These are phyloP conservation scores for Gamsiella multidivaricata DNA, from an alignment of 192 early-diverging fungal genomes.

Conservation along the genomic window DNA sequence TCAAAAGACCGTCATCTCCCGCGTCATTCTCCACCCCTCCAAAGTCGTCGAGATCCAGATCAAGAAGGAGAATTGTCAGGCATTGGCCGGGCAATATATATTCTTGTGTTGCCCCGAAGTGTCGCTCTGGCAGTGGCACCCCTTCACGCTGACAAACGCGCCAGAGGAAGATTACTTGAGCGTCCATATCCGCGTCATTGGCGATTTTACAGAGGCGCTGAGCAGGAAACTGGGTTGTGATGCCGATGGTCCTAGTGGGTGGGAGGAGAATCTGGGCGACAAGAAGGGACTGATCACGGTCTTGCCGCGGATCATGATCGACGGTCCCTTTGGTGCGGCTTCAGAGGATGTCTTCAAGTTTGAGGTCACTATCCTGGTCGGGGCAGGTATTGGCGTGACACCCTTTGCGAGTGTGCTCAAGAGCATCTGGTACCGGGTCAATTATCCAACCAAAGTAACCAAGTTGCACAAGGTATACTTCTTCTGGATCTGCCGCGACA, in stretches of 20 bases:
- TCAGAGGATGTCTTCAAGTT: conserved; percentile 82
- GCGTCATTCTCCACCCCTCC: conserved; percentile 81
- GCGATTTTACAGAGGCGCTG: conserved; percentile 76
- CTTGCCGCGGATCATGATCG: conserved; percentile 68
- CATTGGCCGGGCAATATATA: conserved; percentile 78
- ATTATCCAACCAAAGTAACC: conserved; percentile 60
- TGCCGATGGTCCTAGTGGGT: conserved; percentile 36
- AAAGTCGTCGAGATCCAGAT: conserved; percentile 76
- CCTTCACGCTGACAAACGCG: conserved; percentile 78
- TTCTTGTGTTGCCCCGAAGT: conserved; percentile 78
- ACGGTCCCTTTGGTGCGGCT: conserved; percentile 78
- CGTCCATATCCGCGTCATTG: conserved; percentile 79
- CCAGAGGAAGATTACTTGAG: conserved; percentile 82
- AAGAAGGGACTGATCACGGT: conserved; percentile 28
- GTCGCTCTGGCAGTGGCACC: conserved; percentile 79
- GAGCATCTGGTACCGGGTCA: conserved; percentile 75
- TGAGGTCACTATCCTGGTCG: conserved; percentile 73
- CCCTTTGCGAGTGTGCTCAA: conserved; percentile 80
- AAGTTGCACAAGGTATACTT: conserved; percentile 76
- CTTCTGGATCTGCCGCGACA: conserved; percentile 84
- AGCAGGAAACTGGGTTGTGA: conserved; percentile 72
- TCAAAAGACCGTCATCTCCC: conserved; percentile 66
- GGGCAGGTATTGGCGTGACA: conserved; percentile 86
- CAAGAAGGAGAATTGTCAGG: conserved; percentile 58
- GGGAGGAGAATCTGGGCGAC: conserved; percentile 47